phyloP scores from a whole-genome alignment of 2,329 filamentous ascomycete species.

The Paecilomyces sp. region DNA sequence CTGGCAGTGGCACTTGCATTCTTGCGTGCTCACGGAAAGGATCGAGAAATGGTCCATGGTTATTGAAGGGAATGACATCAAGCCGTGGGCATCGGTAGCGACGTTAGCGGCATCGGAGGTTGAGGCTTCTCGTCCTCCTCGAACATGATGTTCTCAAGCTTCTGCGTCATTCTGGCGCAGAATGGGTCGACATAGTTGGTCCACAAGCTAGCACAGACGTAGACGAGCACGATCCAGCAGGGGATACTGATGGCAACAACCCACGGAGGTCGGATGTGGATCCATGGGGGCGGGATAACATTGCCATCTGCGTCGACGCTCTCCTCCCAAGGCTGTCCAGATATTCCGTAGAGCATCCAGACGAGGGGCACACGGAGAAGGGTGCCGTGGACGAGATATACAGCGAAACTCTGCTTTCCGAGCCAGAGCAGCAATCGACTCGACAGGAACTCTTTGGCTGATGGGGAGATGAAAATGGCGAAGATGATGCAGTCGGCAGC shows the following conservation, averaged over 20 bases:
- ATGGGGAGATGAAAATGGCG: conserved; percentile 45
- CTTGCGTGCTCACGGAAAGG: background rate
- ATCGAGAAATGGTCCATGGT: background rate
- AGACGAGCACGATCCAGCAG: conserved; percentile 41
- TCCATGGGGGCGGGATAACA: conserved; percentile 33
- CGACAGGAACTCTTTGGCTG: conserved; percentile 43
- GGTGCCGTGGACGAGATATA: conserved; percentile 50
- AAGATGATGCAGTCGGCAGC: conserved; percentile 44
- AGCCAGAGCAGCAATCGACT: conserved; percentile 47
- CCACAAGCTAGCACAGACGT: conserved; percentile 44
- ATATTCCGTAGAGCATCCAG: conserved; percentile 48
- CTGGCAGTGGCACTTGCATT: background rate
- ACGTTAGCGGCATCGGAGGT: conserved; percentile 12
- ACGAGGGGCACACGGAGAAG: conserved; percentile 45
- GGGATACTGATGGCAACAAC: conserved; percentile 39
- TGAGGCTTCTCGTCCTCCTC: conserved; percentile 32
- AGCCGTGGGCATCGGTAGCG: conserved; percentile 18
- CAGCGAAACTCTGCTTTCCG: conserved; percentile 49
- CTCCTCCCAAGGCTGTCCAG: conserved; percentile 37
- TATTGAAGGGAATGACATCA: background rate
- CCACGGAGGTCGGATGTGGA: conserved; percentile 33
- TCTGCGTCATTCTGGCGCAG: conserved; percentile 43
- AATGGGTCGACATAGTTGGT: conserved; percentile 46
- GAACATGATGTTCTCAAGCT: conserved; percentile 43
- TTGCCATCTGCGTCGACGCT: conserved; percentile 34